Evolutionary conservation across 805 yeast genomes (phyloP).

Genomic region (Candida parachauliodes): DNA sequence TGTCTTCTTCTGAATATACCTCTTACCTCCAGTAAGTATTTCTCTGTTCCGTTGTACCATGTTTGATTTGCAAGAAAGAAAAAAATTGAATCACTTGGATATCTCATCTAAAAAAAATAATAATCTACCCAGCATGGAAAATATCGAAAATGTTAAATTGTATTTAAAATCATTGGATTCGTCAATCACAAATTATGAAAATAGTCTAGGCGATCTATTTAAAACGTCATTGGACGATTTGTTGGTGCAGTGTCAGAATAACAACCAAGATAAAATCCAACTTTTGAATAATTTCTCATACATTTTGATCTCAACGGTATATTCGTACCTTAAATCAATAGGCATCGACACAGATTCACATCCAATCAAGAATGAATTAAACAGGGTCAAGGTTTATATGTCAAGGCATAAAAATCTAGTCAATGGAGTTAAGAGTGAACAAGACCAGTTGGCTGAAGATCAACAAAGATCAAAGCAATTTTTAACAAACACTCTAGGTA

Average conservation of each 20-base stretch:
- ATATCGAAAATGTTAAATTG: slow-evolving; percentile 36
- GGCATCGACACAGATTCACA: slow-evolving; percentile 59
- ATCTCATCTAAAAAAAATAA: slow-evolving; percentile 5
- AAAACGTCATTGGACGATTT: slow-evolving; percentile 39
- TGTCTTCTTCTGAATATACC: slow-evolving; percentile 65
- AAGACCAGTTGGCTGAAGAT: slow-evolving; percentile 16
- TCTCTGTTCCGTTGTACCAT: slow-evolving; percentile 62
- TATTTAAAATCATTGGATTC: slow-evolving; percentile 36
- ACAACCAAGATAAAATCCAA: slow-evolving; percentile 25
- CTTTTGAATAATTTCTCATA: slow-evolving; percentile 44
- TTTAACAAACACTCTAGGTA: slow-evolving; percentile 44
- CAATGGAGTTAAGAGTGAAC: slow-evolving; percentile 16
- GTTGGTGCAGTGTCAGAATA: slow-evolving; percentile 18
- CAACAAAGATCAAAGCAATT: slow-evolving; percentile 41
- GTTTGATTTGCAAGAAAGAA: slow-evolving; percentile 1
- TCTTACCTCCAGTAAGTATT: slow-evolving; percentile 82
- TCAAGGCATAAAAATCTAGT: slow-evolving; percentile 46
- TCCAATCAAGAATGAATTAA: slow-evolving; percentile 64
- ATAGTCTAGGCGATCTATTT: slow-evolving; percentile 32
- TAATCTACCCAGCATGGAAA: slow-evolving; percentile 37
- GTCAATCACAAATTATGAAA: slow-evolving; percentile 32
- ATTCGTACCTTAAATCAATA: slow-evolving; percentile 53
- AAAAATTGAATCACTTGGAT: not conserved
- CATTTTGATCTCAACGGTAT: slow-evolving; percentile 52
- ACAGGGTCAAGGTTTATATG: slow-evolving; percentile 67